Evolutionary conservation across 164 flowering plant genomes (phyloP).

Genomic region (Liriodendron chinense): DNA sequence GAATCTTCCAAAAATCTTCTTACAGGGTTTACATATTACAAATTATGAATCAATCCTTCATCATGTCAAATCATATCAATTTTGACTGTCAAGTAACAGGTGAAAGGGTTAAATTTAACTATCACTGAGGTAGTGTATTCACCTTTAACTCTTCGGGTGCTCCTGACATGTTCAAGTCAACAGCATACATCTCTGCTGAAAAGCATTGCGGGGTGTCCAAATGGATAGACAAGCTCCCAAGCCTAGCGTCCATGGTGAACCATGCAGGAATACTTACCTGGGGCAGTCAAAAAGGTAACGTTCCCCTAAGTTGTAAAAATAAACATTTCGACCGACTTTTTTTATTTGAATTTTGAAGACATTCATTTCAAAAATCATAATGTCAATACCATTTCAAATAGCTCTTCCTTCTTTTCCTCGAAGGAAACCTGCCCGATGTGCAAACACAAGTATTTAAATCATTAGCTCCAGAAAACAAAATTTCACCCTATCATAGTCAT

Average conservation of each 20-base stretch:
- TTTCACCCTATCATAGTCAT: neutral
- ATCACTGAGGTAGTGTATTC: neutral
- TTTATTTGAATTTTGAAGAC: neutral
- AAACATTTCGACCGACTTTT: neutral
- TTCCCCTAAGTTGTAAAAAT: neutral
- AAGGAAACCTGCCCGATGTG: slow-evolving; percentile 61
- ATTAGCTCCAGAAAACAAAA: neutral
- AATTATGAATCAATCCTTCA: neutral
- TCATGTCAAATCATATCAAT: neutral
- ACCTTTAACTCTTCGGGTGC: slow-evolving; percentile 98
- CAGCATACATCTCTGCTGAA: slow-evolving; percentile 97
- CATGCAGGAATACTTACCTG: slow-evolving; percentile 99
- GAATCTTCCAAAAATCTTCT: neutral
- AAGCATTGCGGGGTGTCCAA: slow-evolving; percentile 99
- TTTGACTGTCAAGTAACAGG: neutral
- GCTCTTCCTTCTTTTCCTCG: slow-evolving; percentile 87
- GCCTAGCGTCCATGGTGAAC: slow-evolving; percentile 90
- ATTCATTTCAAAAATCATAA: neutral
- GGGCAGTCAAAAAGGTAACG: slow-evolving; percentile 11
- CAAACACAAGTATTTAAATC: slow-evolving; percentile 1
- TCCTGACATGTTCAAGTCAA: slow-evolving; percentile 74
- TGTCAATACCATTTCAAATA: slow-evolving; percentile 83
- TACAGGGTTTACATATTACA: neutral
- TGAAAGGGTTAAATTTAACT: neutral
- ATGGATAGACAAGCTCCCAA: slow-evolving; percentile 91